Evolutionary conservation across 108 stramenopile genomes (phyloP).

Genomic region (Nannochloropsis salina): DNA sequence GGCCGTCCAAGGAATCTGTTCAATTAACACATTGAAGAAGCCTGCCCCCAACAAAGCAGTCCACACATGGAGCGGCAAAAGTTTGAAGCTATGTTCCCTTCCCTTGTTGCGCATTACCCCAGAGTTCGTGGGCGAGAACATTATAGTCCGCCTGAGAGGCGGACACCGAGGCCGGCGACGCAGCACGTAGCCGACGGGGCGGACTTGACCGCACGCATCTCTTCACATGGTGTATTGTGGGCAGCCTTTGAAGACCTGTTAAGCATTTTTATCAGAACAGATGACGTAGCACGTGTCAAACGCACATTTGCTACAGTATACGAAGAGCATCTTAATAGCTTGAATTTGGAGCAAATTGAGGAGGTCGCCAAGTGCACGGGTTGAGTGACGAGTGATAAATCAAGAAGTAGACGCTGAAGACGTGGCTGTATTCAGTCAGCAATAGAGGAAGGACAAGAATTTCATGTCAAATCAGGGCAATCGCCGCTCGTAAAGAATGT

Average conservation of each 20-base stretch:
- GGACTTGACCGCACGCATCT: not conserved
- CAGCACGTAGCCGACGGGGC: not conserved
- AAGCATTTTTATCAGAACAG: not conserved
- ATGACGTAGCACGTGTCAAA: not conserved
- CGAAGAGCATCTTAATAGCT: not conserved
- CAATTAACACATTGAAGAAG: too few relatives aligned
- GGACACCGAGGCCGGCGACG: not conserved
- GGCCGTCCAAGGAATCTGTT: too few relatives aligned
- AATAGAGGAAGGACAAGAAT: not conserved
- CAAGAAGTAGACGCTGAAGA: not conserved
- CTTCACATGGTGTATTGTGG: not conserved
- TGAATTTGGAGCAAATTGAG: slow-evolving; percentile 1
- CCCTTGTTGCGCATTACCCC: not conserved
- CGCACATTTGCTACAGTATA: not conserved
- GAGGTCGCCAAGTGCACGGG: not conserved
- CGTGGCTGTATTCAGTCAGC: too few relatives aligned
- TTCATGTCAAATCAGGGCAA: not conserved
- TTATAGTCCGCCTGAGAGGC: not conserved
- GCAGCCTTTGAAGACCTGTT: not conserved
- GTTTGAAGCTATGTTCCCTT: slow-evolving; percentile 1
- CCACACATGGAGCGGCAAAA: not conserved
- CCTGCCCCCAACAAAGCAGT: too few relatives aligned
- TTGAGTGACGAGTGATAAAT: not conserved
- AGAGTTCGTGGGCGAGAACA: not conserved
- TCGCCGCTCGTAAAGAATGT: too few relatives aligned